Base-by-base conservation (phyloP, 306 rosid species). In the Prunus persica region DNA sequence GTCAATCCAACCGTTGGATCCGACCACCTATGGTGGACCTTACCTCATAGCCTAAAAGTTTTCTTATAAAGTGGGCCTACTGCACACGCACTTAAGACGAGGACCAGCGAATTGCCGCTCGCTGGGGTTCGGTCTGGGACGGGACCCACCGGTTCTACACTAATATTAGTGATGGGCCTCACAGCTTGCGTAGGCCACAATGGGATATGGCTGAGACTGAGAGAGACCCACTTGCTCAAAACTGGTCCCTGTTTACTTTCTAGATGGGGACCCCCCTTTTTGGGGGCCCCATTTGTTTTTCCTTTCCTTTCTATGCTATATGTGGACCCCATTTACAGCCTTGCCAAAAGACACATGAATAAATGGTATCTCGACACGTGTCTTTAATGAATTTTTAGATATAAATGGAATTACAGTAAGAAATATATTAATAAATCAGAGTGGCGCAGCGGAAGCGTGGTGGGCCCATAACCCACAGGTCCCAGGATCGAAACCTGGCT, bases 171-270 rank as follows among this genome's bases (percentile, higher is more conserved):
- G 34, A 74, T 18, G 18, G 52, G 32, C 28, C 32, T 38, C 18
- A 62, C 15, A 1, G 10, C 6, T 46, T 43, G n/a, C 52, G 60
- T 67, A 58, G 75, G 62, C 62, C 70, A 69, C 70, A 47, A 19
- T 69, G 41, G 43, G 54, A 28, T 47, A 46, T 57, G 81, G 70
- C 69, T 47, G 28, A 56, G 58, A 18, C 69, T 47, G n/a, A 45
- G 58, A 6, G 57, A 52, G 57, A 49, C 63, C 71, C 47, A 71
- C 46, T 62, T 41, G 71, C 20, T 1, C 9, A 38, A 38, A 51
- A 41, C 58, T 71, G 82, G 82, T 78, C 82, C 67, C 34, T 16
- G 13, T 14, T 12, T 76, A 34, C 55, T 25, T 24, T 66, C 19
- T 41, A 16, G 19, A 49, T 49, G 54, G 54, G 54, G 54, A 49